Base-by-base conservation (phyloP, 208 protist species). In the Crithidia bombi region DNA sequence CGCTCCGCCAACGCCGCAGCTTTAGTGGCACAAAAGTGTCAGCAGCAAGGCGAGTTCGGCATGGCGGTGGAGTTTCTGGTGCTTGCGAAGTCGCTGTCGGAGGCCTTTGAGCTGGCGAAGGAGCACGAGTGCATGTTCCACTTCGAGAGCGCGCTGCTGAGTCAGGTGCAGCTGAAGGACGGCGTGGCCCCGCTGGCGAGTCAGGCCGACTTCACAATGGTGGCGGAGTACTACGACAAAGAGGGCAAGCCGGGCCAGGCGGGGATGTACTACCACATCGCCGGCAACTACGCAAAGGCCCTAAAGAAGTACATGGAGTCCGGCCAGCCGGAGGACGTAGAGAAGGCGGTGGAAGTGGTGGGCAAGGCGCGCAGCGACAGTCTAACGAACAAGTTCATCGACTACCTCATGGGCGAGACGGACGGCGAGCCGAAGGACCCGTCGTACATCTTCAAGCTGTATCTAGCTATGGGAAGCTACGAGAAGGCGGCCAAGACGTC, bases 371-470 rank as follows among this genome's bases (percentile, higher is more conserved):
- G 91, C 57, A 98, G 89, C 73, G 95, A 98, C 74, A 71, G 73
- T 30, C 78, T 99, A n/a, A 98, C 94, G 36, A 93, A 94, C 81
- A 86, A 76, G 71, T 89, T 99, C 55, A 96, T 99, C 69, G 97
- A 98, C 79, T 98, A 92, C 70, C 90, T 99, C 30, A 98, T 98
- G 93, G 97, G 97, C 21, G 94, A 98, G 63, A 84, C 79, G 0
- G 97, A 98, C 72, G 94, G 93, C 26, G 84, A 98, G 43, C 94
- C 97, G 30, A 99, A 98, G 86, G 95, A 99, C 66, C 95, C 96
- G 1, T 93, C 97, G n/a, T 98, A 99, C 79, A 98, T 99, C 65
- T 99, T 98, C 81, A 90, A 94, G 64, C 87, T 99, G 33, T 98
- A 98, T 76, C 96, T 99, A 82, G 95, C 96, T 10, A 84, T 99